phyloP scores from a whole-genome alignment of 2,329 filamentous ascomycete genomes.

The Clarireedia hainanense region DNA sequence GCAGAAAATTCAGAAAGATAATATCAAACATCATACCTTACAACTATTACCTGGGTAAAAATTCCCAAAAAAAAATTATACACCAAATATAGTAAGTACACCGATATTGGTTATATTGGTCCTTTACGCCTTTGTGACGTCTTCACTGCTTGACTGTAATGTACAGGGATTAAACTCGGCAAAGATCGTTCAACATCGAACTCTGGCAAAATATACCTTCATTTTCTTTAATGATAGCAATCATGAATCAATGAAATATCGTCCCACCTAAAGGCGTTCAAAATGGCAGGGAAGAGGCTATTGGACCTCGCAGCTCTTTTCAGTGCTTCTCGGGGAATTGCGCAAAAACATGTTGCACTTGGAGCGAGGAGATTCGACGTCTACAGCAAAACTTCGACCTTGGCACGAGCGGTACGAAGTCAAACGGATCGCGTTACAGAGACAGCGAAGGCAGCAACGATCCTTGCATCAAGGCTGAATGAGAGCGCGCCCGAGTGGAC shows the following conservation, averaged over 20 bases:
- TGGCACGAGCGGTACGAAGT: constrained; percentile 53
- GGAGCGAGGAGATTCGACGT: constrained; percentile 51
- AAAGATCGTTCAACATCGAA: background rate
- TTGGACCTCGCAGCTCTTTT: constrained; percentile 64
- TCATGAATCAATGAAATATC: constrained; percentile 16
- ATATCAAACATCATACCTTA: too few relatives aligned
- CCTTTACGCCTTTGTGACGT: too few relatives aligned
- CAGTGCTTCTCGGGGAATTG: constrained; percentile 61
- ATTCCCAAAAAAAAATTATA: too few relatives aligned
- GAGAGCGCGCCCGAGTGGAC: constrained; percentile 33
- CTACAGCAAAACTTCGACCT: constrained; percentile 55
- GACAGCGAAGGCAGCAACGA: constrained; percentile 52
- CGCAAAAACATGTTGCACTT: constrained; percentile 52
- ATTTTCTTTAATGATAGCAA: background rate
- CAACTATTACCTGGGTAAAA: too few relatives aligned
- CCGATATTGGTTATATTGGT: too few relatives aligned
- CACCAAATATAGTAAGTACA: too few relatives aligned
- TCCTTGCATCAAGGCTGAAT: constrained; percentile 49
- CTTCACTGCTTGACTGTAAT: background rate
- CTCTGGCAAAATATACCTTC: too few relatives aligned
- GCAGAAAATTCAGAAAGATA: too few relatives aligned
- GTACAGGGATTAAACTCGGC: constrained; percentile 4
- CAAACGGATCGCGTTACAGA: constrained; percentile 55
- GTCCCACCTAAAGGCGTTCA: constrained; percentile 3
- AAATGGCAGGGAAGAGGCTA: constrained; percentile 54